Base-by-base conservation (phyloP, 2,329 filamentous ascomycete genomes). In the Calonectria hongkongensis region DNA sequence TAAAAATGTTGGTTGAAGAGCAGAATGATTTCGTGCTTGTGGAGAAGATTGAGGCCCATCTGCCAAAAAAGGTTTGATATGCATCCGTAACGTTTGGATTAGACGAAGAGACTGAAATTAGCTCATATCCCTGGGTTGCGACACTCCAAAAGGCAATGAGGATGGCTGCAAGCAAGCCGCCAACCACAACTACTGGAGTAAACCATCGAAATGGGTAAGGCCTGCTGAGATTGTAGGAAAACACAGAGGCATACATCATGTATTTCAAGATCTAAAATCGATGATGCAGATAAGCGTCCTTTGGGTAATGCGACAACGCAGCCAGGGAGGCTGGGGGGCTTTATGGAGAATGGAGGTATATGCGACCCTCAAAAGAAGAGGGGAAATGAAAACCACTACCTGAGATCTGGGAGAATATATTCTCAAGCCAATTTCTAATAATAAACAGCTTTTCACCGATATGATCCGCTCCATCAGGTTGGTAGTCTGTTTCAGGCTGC, bases 131-230 rank as follows among this genome's bases (percentile, higher is more conserved):
- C 12, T 45, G 39, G 10, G 50, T 47, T 16, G 65, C 65, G 30
- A 58, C 27, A 51, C 28, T 67, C 18, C 56, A 41, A 25, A 67
- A 67, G 3, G 65, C 43, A 27, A 58, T 47, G 2, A 67, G 43
- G 50, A 45, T 28, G 30, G 21, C 25, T 10, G 41, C 39, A 2
- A 58, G 21, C 10, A 60, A 21, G 10, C 65, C 50, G 13, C 50
- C 30, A 9, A 48, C 36, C 39, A 36, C 36, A 16, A 33, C 65
- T 18, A 58, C 65, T 16, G 65, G 65, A 15, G 65, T 67, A 15
- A 67, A 67, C 65, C 65, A 67, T 43, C 39, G 30, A 39, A 67
- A 58, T 16, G 50, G 65, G 16, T 58, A 67, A 12, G 65, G 50
- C 18, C 65, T 36, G 9, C 25, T 58, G 25, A 67, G 18, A 25